phyloP scores from a whole-genome alignment of 2,329 filamentous ascomycete genomes.

The Aaosphaeria arxii region DNA sequence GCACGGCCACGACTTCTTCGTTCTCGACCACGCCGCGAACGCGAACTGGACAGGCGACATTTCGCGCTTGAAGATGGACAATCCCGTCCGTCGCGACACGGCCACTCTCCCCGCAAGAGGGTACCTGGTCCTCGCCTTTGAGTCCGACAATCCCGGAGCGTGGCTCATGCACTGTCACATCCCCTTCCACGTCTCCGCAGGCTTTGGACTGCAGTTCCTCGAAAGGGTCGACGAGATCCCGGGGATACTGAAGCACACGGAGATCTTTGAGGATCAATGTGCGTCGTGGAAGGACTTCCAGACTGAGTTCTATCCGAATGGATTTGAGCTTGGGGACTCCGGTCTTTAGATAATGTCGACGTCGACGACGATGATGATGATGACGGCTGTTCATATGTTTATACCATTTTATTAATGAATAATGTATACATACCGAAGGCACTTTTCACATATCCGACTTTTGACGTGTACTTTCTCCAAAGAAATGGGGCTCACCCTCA shows the following conservation, averaged over 20 bases:
- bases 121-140: conserved; percentile 36
- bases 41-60: conserved; percentile 29
- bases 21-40: conserved; percentile 23
- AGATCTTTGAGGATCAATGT: conserved; percentile 23
- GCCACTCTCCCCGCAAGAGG: conserved; percentile 31
- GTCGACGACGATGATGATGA: conserved; percentile 18
- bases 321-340: conserved; percentile 9
- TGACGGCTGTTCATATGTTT: conserved; percentile 25
- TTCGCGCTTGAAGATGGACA: conserved; percentile 25
- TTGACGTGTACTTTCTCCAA: no score
- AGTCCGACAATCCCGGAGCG: conserved; percentile 37
- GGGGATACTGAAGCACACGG: conserved; percentile 11
- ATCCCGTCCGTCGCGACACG: conserved; percentile 36
- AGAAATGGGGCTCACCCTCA: no score
- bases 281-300: conserved; percentile 19
- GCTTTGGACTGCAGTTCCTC: conserved; percentile 54
- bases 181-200: conserved; percentile 32
- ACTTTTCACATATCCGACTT: no score
- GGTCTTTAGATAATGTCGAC: conserved; percentile 1
- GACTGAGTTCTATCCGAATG: conserved; percentile 5
- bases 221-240: conserved; percentile 39
- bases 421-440: conserved; percentile 18
- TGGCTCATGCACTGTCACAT: conserved; percentile 40
- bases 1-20: conserved; percentile 44
- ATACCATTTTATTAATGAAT: conserved; percentile 20